These are phyloP conservation scores for Alternaria ethzedia DNA, from an alignment of 2,329 filamentous ascomycete genomes.

Conservation along the genomic window DNA sequence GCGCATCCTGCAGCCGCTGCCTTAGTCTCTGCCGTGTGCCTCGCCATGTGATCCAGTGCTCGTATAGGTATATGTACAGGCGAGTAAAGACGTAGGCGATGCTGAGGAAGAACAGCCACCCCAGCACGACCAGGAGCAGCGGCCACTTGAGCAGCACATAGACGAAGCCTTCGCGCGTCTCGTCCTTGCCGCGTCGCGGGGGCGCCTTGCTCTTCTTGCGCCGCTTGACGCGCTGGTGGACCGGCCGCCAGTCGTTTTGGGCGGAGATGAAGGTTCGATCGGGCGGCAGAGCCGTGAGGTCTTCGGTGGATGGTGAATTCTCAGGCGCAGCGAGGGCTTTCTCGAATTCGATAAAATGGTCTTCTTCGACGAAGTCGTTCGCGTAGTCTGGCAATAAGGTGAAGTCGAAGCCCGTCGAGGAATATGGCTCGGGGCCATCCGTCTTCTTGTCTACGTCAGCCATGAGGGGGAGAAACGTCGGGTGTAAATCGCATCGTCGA, in stretches of 20 bases:
- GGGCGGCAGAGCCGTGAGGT: slow-evolving; percentile 56
- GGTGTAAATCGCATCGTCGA: slow-evolving; percentile 25
- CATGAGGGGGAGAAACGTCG: slow-evolving; percentile 34
- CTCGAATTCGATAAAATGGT: slow-evolving; percentile 79
- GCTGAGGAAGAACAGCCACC: slow-evolving; percentile 79
- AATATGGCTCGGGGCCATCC: slow-evolving; percentile 66
- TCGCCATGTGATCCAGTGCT: slow-evolving; percentile 89
- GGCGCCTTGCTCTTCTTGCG: slow-evolving; percentile 46
- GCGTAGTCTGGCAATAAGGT: slow-evolving; percentile 78
- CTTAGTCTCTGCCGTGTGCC: slow-evolving; percentile 77
- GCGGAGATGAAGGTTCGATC: slow-evolving; percentile 75
- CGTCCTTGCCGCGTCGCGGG: slow-evolving; percentile 70
- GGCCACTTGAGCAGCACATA: slow-evolving; percentile 94
- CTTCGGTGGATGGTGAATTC: slow-evolving; percentile 67
- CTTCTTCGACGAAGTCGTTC: slow-evolving; percentile 74
- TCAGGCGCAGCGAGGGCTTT: slow-evolving; percentile 84
- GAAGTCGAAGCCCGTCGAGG: slow-evolving; percentile 70
- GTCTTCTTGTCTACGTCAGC: slow-evolving; percentile 54
- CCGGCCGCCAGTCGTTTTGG: slow-evolving; percentile 93
- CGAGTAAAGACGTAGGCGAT: slow-evolving; percentile 80
- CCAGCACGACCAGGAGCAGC: slow-evolving; percentile 77
- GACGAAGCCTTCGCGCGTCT: slow-evolving; percentile 91
- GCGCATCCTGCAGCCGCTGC: slow-evolving; percentile 72
- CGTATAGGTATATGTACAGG: slow-evolving; percentile 90
- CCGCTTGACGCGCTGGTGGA: slow-evolving; percentile 72